Conservation (phyloP, 352 stramenopile genomes). For the Phytophthora fragariaefolia region DNA sequence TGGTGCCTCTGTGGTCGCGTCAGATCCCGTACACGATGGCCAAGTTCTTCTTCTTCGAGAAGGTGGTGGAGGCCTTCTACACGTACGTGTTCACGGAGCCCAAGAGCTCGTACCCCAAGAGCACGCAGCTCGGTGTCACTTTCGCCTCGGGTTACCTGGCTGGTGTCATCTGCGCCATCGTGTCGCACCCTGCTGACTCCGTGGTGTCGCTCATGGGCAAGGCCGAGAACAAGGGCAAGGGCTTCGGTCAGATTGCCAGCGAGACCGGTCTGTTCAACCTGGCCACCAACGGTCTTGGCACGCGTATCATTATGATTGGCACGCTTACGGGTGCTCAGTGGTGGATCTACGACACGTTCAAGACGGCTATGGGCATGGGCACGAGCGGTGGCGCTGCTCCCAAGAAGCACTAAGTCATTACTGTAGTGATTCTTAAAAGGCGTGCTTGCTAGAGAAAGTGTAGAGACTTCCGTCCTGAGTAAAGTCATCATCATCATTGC, state of each 20-base stretch:
- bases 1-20: conserved; percentile 91
- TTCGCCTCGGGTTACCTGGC: conserved; percentile 99
- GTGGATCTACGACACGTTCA: conserved; percentile 97
- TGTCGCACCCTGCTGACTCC: conserved; percentile 99
- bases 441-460: too few relatives aligned
- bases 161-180: conserved; percentile 98
- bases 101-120: conserved; percentile 92
- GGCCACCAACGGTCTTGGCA: conserved; percentile 90
- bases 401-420: conserved; percentile 81
- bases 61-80: conserved; percentile 90
- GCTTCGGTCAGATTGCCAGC: conserved; percentile 88
- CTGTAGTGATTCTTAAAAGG: too few relatives aligned
- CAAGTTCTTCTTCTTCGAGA: conserved; percentile 99
- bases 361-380: conserved; percentile 92
- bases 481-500: too few relatives aligned
- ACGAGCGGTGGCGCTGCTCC: conserved; percentile 86
- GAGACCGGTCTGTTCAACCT: conserved; percentile 83
- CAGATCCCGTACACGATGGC: conserved; percentile 99
- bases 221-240: conserved; percentile 91
- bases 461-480: too few relatives aligned
- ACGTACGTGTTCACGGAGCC: conserved; percentile 92
- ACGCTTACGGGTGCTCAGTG: conserved; percentile 96
- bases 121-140: conserved; percentile 96
- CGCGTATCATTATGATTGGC: conserved; percentile 96
- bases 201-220: conserved; percentile 98